A percentile compares a stretch with the other conserved stretches of the same genome.
These are phyloP conservation scores for Lanmaoa rubissima DNA, from an alignment of 768 basidiomycete species.

Conservation along the genomic window DNA sequence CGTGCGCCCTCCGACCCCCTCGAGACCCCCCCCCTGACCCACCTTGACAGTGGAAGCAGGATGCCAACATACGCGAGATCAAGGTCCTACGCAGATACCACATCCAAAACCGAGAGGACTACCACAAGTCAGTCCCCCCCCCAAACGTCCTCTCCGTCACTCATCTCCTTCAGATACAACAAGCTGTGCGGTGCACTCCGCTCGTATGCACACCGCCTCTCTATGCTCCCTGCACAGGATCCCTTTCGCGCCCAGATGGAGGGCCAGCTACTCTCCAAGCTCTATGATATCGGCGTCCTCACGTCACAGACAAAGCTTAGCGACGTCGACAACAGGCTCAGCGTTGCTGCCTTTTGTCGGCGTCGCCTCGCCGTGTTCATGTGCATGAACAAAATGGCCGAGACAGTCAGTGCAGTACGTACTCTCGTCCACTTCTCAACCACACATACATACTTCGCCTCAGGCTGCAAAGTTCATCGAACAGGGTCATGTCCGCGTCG, in stretches of 20 bases:
- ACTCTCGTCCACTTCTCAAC: neutral
- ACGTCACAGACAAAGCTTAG: constrained; percentile 84
- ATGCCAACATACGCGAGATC: constrained; percentile 86
- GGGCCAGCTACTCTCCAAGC: constrained; percentile 82
- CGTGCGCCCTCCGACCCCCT: constrained; percentile 24
- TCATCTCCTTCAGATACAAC: constrained; percentile 67
- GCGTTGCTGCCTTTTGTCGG: constrained; percentile 92
- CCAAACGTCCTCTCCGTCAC: neutral
- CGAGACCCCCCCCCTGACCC: constrained; percentile 1
- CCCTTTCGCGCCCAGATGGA: constrained; percentile 86
- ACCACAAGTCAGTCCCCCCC: constrained; percentile 65
- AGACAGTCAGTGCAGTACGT: constrained; percentile 90
- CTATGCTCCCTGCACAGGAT: constrained; percentile 85
- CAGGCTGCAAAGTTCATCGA: constrained; percentile 97
- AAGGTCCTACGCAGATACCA: constrained; percentile 95
- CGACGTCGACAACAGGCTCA: constrained; percentile 92
- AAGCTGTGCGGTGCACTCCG: constrained; percentile 88
- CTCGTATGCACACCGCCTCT: constrained; percentile 80
- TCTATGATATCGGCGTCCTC: constrained; percentile 96
- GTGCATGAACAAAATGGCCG: constrained; percentile 91
- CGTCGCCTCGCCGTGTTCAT: constrained; percentile 90
- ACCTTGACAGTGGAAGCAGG: constrained; percentile 84
- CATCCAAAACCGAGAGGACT: constrained; percentile 91
- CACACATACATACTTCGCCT: constrained; percentile 10
- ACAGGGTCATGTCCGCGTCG: constrained; percentile 96